Percentiles rank a stretch among this genome's conserved stretches.
Evolutionary conservation across 2,329 filamentous ascomycete genomes (phyloP).

Genomic region (Hypoxylon sp.): DNA sequence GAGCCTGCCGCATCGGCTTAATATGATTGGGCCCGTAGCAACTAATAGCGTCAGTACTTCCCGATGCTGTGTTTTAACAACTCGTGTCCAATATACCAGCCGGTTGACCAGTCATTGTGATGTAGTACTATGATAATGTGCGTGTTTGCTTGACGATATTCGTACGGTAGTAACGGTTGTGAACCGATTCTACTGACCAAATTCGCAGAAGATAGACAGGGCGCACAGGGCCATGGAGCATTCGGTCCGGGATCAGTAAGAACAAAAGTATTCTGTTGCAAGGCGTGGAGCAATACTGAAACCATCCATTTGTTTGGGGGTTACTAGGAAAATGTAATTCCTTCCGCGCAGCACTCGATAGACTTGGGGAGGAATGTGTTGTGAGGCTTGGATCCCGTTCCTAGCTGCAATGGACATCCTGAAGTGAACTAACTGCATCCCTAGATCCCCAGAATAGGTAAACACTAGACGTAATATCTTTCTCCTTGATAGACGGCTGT

Average conservation of each 20-base stretch:
- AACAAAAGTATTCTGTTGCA: constrained; percentile 28
- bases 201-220: constrained; percentile 10
- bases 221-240: constrained; percentile 12
- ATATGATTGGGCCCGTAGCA: constrained; percentile 24
- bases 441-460: background rate
- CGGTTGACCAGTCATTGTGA: constrained; percentile 12
- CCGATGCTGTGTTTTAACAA: constrained; percentile 20
- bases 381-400: constrained; percentile 17
- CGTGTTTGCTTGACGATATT: constrained; percentile 9
- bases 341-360: constrained; percentile 22
- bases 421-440: background rate
- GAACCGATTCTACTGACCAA: constrained; percentile 6
- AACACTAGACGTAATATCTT: constrained; percentile 1
- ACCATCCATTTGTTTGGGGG: constrained; percentile 32
- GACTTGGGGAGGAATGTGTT: constrained; percentile 24
- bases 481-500: background rate
- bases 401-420: constrained; percentile 2
- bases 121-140: constrained; percentile 13
- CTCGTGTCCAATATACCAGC: constrained; percentile 14
- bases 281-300: constrained; percentile 34
- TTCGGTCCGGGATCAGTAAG: constrained; percentile 7
- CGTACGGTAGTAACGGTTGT: constrained; percentile 3
- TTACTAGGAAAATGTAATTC: constrained; percentile 23
- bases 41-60: constrained; percentile 12
- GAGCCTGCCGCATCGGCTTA: constrained; percentile 26